Conservation (phyloP, 2,329 filamentous ascomycete genomes). For the Pseudogymnoascus pannorum region DNA sequence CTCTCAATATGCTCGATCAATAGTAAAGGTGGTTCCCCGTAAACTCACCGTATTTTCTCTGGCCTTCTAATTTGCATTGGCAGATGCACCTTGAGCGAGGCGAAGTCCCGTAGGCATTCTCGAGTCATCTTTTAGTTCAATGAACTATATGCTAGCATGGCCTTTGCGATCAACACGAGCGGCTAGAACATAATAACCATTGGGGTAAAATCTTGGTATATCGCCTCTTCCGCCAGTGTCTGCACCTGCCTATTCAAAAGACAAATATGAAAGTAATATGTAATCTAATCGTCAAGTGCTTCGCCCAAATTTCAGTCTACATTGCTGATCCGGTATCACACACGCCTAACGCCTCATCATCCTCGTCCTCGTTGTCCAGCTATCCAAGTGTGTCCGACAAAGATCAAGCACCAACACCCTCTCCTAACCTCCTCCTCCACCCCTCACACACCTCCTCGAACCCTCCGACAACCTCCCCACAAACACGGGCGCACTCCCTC, state of each 20-base stretch:
- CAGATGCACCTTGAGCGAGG: too few relatives aligned
- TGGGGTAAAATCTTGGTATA: neutral
- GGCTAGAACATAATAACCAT: neutral
- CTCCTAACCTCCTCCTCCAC: slow-evolving; percentile 65
- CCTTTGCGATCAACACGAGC: neutral
- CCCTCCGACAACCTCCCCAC: slow-evolving; percentile 79
- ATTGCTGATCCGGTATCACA: neutral
- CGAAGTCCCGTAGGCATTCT: too few relatives aligned
- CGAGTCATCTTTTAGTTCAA: too few relatives aligned
- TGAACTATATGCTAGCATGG: too few relatives aligned
- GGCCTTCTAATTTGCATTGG: too few relatives aligned
- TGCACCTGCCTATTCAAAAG: neutral
- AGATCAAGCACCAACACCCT: neutral
- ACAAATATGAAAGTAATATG: neutral
- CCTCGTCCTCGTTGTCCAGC: neutral
- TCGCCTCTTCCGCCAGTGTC: neutral
- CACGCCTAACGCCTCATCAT: neutral
- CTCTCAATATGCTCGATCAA: too few relatives aligned
- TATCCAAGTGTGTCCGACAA: neutral
- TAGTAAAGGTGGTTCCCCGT: too few relatives aligned
- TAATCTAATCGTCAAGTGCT: neutral
- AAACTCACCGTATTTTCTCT: too few relatives aligned
- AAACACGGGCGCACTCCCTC: slow-evolving; percentile 76
- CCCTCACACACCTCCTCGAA: slow-evolving; percentile 86
- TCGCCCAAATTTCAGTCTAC: neutral